These are phyloP conservation scores for Chrysanthemum seticuspe DNA, from an alignment of 129 eudicot species.

Conservation along the genomic window DNA sequence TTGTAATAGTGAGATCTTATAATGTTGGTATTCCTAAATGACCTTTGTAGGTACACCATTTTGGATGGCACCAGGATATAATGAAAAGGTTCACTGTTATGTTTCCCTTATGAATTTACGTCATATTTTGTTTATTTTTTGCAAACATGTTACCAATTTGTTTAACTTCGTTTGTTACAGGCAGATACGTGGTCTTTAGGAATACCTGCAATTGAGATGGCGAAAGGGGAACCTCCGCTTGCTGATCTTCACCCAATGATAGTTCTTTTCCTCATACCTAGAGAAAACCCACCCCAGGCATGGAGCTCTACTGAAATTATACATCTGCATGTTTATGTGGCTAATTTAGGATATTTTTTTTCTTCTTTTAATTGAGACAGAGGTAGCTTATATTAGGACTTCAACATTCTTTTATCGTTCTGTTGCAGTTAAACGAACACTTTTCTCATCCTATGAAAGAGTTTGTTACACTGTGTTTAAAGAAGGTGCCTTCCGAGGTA, in stretches of 20 bases:
- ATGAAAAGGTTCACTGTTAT: too few relatives aligned
- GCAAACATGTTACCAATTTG: background rate
- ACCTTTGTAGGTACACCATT: too few relatives aligned
- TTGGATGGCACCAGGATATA: too few relatives aligned
- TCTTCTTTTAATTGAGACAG: constrained; percentile 2
- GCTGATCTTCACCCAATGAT: constrained; percentile 13
- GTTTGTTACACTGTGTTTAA: constrained; percentile 70
- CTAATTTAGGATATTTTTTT: constrained; percentile 1
- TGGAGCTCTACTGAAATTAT: background rate
- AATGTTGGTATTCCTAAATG: too few relatives aligned
- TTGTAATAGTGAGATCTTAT: too few relatives aligned
- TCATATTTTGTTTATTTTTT: background rate
- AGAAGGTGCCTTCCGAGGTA: constrained; percentile 87
- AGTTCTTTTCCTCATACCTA: constrained; percentile 52
- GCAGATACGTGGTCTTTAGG: constrained; percentile 74
- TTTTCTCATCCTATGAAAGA: constrained; percentile 91
- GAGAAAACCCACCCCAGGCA: constrained; percentile 98
- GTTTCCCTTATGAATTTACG: too few relatives aligned
- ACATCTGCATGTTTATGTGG: background rate
- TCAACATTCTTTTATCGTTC: constrained; percentile 11
- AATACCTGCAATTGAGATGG: too few relatives aligned
- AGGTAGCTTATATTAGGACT: constrained; percentile 6
- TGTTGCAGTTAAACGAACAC: constrained; percentile 79
- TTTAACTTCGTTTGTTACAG: constrained; percentile 41
- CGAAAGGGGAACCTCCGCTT: too few relatives aligned